Conservation (phyloP, 441 rosid genomes). For the Gossypium gossypioides region DNA sequence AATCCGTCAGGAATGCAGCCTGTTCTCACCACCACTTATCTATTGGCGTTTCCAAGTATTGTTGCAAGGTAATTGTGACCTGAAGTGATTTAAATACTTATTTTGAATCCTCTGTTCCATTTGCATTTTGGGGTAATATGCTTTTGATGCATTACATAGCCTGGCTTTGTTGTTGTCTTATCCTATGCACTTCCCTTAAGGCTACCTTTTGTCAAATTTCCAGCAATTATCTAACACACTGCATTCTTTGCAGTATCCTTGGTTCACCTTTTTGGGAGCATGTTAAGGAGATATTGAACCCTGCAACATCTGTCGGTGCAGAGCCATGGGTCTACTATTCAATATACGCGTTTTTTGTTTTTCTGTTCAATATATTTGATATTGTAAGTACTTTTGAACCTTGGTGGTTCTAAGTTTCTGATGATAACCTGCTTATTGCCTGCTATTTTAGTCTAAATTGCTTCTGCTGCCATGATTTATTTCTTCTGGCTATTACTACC, state of each 20-base stretch:
- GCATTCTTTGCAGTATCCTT: conserved; percentile 45
- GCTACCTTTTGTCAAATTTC: background rate
- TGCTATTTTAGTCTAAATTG: background rate
- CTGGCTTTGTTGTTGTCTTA: conserved; percentile 2
- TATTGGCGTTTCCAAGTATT: conserved; percentile 79
- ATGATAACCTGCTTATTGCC: background rate
- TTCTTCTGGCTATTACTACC: background rate
- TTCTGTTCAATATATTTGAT: conserved; percentile 85
- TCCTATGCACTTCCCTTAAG: background rate
- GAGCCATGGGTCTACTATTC: conserved; percentile 86
- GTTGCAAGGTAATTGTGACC: conserved; percentile 57
- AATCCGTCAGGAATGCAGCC: conserved; percentile 99
- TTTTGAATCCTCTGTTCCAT: background rate
- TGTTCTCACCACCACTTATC: conserved; percentile 78
- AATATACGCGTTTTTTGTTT: conserved; percentile 75
- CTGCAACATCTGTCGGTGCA: conserved; percentile 79
- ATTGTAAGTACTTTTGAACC: conserved; percentile 51
- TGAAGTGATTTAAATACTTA: background rate
- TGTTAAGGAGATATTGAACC: conserved; percentile 74
- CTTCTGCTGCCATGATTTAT: background rate
- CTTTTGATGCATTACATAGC: conserved; percentile 1
- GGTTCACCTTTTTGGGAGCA: conserved; percentile 71
- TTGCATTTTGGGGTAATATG: background rate
- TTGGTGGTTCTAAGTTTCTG: background rate
- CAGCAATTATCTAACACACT: conserved; percentile 23